A percentile compares a stretch with the other conserved stretches of the same genome.
phyloP scores from a whole-genome alignment of 129 eudicot species.

The Chrysanthemum seticuspe region DNA sequence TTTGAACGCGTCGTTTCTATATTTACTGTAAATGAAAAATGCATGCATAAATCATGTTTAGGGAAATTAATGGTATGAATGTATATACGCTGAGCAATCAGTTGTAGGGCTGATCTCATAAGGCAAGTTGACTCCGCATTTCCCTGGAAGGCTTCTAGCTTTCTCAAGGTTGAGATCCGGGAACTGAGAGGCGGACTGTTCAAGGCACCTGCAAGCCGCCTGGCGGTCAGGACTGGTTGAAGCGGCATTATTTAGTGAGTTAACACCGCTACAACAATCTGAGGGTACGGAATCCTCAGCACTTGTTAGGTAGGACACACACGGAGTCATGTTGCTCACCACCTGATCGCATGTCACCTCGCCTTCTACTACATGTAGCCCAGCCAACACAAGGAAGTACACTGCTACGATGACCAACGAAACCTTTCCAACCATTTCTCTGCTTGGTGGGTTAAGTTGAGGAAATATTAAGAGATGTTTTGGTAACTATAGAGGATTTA shows the following conservation, averaged over 20 bases:
- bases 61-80: not conserved
- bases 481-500: not conserved
- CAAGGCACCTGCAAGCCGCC: slow-evolving; percentile 28
- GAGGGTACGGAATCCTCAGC: slow-evolving; percentile 21
- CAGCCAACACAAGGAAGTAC: slow-evolving; percentile 18
- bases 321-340: slow-evolving; percentile 14
- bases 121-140: slow-evolving; percentile 32
- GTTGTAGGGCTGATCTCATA: slow-evolving; percentile 28
- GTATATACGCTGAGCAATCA: slow-evolving; percentile 38
- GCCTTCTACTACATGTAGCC: slow-evolving; percentile 10
- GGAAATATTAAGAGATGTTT: not conserved
- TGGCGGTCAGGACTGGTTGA: slow-evolving; percentile 36
- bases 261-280: slow-evolving; percentile 37
- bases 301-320: slow-evolving; percentile 23
- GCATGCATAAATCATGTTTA: not conserved
- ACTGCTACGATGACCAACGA: not conserved
- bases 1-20: too few relatives aligned
- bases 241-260: slow-evolving; percentile 20
- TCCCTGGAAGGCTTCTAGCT: slow-evolving; percentile 32
- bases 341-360: slow-evolving; percentile 25
- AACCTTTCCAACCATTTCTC: slow-evolving; percentile 9
- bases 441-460: not conserved
- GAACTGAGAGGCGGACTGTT: slow-evolving; percentile 7
- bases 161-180: slow-evolving; percentile 12
- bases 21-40: not conserved